Evolutionary conservation across 148 eudicot genomes (phyloP).

Genomic region (Drosera capensis): DNA sequence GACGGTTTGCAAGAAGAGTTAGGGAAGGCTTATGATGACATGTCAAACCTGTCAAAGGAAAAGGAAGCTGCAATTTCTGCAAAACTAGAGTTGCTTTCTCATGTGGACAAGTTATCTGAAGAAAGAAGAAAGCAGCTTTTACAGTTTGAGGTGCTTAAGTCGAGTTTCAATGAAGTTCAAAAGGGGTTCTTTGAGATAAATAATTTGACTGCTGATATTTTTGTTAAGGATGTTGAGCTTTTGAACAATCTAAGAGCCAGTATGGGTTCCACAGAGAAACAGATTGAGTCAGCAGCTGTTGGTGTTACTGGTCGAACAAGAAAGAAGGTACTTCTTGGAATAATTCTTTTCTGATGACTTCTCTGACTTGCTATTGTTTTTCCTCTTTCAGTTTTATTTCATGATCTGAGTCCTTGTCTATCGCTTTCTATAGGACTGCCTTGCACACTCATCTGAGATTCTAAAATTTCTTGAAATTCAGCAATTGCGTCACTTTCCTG

Average conservation of each 20-base stretch:
- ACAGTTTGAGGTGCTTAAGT: slow-evolving; percentile 31
- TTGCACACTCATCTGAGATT: no score
- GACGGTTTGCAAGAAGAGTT: slow-evolving; percentile 83
- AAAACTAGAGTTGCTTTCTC: slow-evolving; percentile 56
- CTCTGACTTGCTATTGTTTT: background rate
- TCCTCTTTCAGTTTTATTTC: background rate
- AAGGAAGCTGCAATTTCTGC: slow-evolving; percentile 50
- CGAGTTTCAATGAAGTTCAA: slow-evolving; percentile 29
- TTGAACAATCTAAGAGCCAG: slow-evolving; percentile 27
- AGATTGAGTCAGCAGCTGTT: slow-evolving; percentile 19
- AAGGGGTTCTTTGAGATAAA: slow-evolving; percentile 29
- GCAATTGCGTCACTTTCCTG: no score
- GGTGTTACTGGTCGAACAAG: slow-evolving; percentile 16
- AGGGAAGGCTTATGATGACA: slow-evolving; percentile 27
- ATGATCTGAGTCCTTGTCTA: no score
- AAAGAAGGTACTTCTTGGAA: slow-evolving; percentile 34
- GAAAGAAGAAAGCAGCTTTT: slow-evolving; percentile 38
- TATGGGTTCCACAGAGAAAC: slow-evolving; percentile 27
- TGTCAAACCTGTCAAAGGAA: slow-evolving; percentile 47
- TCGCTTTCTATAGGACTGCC: no score
- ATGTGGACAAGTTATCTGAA: slow-evolving; percentile 39
- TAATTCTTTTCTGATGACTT: background rate
- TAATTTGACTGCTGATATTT: slow-evolving; percentile 25
- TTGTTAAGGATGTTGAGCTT: slow-evolving; percentile 43
- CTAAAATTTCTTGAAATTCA: no score